Evolutionary conservation across 2,329 filamentous ascomycete species (phyloP), one percentile per base, ranked within the genome.

Genomic region (Epichloe typhina): DNA sequence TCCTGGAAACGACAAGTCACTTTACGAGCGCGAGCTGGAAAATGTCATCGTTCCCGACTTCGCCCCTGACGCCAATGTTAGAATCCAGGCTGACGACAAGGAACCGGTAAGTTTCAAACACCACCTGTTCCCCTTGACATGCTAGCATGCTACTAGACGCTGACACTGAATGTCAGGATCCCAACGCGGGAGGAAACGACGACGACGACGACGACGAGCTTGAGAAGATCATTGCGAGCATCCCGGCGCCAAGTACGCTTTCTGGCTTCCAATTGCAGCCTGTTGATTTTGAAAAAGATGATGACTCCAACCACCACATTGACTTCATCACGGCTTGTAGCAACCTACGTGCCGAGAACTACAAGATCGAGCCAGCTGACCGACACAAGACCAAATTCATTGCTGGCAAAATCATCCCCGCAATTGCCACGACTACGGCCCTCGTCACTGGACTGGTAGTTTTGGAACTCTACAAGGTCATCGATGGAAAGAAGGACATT

Each of bases 371-470:
- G 62, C 79, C 83, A 56, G 90, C 93, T 0, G 91, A 98, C 64
- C 80, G 88, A 55, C 93, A 96, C 77, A 95, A 93, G 82, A 98
- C 91, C 55, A 98, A 98, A 75, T 97, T 98, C 69, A 98, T 98
- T 65, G 94, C 93, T 35, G 93, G 93, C 66, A 98, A 98, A 79
- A 98, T 98, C 59, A 98, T 98, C 58, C 93, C 93, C 21, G 93
- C 93, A 44, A 98, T 98, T 67, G 93, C 93, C 43, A 98, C 93
- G 3, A 97, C 93, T 0, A 98, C 93, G 3, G 91, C 93, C 3
- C 75, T 98, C 52, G 91, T 97, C 12, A 98, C 93, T 3, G 93
- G 93, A 52, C 76, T 98, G 44, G 89, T 98, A 49, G 79, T 94
- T 15, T 73, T 98, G 44, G 93, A 98, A 72, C 72, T 97, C 46